A percentile compares a stretch with the other conserved stretches of the same genome.
Evolutionary conservation across 1,284 basidiomycete species (phyloP).

Genomic region (Moniliophthora roreri): DNA sequence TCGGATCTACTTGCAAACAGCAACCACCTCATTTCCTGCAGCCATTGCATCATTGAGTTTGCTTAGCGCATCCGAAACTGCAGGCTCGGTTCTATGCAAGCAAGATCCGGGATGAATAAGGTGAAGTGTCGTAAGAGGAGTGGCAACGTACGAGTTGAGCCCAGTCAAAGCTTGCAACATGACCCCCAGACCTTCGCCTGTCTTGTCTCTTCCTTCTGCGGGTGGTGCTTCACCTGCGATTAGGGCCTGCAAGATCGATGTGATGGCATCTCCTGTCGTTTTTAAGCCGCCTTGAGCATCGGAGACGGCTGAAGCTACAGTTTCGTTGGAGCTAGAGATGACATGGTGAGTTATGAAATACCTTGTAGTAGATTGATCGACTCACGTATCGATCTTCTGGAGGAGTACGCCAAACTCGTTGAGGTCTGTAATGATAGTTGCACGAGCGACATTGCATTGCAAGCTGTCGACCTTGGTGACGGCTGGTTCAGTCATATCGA

Average conservation of each 20-base stretch:
- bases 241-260: background rate
- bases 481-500: background rate
- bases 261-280: background rate
- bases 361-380: background rate
- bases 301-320: background rate
- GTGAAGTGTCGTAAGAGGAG: background rate
- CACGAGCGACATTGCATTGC: constrained; percentile 1
- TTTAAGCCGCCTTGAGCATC: background rate
- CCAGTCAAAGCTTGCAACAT: background rate
- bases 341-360: background rate
- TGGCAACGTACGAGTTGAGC: background rate
- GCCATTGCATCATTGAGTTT: background rate
- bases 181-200: background rate
- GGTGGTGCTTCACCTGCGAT: background rate
- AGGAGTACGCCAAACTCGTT: background rate
- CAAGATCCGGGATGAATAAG: background rate
- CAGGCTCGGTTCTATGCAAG: background rate
- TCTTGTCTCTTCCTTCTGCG: background rate
- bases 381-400: background rate
- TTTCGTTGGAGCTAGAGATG: background rate
- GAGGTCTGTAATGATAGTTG: background rate
- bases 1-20: background rate
- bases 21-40: background rate
- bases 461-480: background rate
- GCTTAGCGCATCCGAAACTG: background rate